Evolutionary conservation across 306 rosid species (phyloP), one percentile per base, ranked within the genome.

Genomic region (Pachyrhizus erosus): DNA sequence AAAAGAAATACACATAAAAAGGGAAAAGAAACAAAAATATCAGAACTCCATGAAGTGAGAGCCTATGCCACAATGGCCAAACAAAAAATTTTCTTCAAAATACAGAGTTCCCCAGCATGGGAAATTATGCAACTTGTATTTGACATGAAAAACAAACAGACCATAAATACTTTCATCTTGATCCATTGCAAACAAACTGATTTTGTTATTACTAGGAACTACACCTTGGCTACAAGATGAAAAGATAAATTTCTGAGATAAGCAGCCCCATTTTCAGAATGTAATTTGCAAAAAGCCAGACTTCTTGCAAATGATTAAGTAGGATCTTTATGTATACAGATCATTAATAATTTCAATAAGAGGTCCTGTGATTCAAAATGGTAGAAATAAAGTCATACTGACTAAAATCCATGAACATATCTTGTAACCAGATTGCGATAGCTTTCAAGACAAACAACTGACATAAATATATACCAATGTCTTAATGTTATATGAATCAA

Each of bases 391-490:
- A 48, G 65, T 29, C 43, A 17, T 34, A 27, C 48, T n/a, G 29
- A 64, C 65, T 5, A 62, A 27, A 43, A 69, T 49, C 43, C 72
- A 69, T 60, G 23, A 68, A 43, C 23, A 52, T 60, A 48, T 65
- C 24, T 49, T 17, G 49, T 29, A 40, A 73, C 21, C 65, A 76
- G 54, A 81, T 43, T 81, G 73, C 67, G 52, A 24, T 45, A 72
- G 70, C 65, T 37, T 37, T 73, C 61, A 66, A 73, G 73, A 26
- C 39, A 86, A 65, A 43, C 37, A 40, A 13, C 60, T 34, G 21
- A 54, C 67, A 70, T n/a, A 61, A 76, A 70, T 70, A 64, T 49
- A 85, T 2, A 49, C 8, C 23, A 33, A 81, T 64, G 43, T 71
- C 67, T 62, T 70, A 33, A 70, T 29, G 61, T 24, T 72, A 52